Percentiles rank a stretch among this genome's conserved stretches.
phyloP scores from a whole-genome alignment of 768 basidiomycete genomes.

The Macrolepiota fuliginosa region DNA sequence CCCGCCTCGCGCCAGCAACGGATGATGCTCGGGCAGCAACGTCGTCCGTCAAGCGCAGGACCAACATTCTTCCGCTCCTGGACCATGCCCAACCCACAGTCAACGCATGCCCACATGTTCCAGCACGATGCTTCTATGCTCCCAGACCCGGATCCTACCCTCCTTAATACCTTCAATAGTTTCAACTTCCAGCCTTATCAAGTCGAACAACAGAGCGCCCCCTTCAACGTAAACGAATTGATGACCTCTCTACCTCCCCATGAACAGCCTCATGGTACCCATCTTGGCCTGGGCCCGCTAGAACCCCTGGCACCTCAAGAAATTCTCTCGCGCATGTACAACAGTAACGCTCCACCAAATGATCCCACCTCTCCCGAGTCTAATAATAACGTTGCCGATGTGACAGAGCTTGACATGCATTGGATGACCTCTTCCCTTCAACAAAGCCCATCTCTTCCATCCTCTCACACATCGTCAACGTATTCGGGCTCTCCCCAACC shows the following conservation, averaged over 20 bases:
- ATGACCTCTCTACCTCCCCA: conserved; percentile 10
- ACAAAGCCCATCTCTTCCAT: conserved; percentile 7
- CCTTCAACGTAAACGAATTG: conserved; percentile 9
- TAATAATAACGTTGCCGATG: conserved; percentile 8
- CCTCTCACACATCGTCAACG: conserved; percentile 11
- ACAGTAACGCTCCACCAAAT: neutral
- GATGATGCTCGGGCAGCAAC: conserved; percentile 15
- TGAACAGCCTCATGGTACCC: conserved; percentile 5
- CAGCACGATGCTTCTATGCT: conserved; percentile 14
- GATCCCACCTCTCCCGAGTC: conserved; percentile 1
- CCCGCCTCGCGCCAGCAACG: conserved; percentile 14
- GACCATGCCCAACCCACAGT: conserved; percentile 1
- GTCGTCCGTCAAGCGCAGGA: conserved; percentile 16
- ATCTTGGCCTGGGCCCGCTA: conserved; percentile 7
- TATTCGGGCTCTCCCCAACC: conserved; percentile 10
- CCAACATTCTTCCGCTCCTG: conserved; percentile 15
- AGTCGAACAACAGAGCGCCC: conserved; percentile 5
- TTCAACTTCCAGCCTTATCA: conserved; percentile 9
- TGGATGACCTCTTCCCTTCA: conserved; percentile 9
- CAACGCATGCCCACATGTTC: conserved; percentile 3
- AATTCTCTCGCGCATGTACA: conserved; percentile 11
- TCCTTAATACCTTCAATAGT: conserved; percentile 13
- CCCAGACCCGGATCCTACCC: conserved; percentile 16
- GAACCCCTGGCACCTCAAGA: conserved; percentile 10
- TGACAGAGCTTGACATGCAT: conserved; percentile 11